Conservation (phyloP, 2,329 filamentous ascomycete genomes). For the Cladophialophora psammophila region DNA sequence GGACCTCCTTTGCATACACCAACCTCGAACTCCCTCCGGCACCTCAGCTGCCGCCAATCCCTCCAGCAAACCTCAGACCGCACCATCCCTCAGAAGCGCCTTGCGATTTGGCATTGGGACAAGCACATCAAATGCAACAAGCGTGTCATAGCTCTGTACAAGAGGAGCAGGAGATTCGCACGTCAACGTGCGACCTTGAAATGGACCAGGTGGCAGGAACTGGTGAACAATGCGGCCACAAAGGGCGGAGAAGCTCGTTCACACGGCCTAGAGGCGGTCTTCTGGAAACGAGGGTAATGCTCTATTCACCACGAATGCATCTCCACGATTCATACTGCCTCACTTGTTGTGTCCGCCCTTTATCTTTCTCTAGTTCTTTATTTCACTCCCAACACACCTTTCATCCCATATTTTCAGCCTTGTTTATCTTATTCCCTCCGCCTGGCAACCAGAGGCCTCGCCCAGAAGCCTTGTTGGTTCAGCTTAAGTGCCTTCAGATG, state of each 20-base stretch:
- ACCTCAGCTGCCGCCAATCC: no score
- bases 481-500: background rate
- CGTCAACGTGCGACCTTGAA: no score
- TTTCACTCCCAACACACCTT: background rate
- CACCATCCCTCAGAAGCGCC: no score
- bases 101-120: no score
- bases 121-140: no score
- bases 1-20: background rate
- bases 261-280: background rate
- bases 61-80: no score
- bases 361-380: background rate
- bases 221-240: background rate
- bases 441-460: background rate
- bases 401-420: background rate
- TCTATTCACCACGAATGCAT: background rate
- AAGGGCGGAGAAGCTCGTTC: background rate
- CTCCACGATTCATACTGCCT: background rate
- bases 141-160: no score
- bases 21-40: background rate
- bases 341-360: background rate
- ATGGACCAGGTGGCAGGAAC: no score
- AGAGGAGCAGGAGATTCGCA: no score
- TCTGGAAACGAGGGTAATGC: background rate
- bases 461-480: background rate
- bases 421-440: background rate